These are phyloP conservation scores for Ogataea allantospora DNA, from an alignment of 805 yeast species.

Conservation along the genomic window DNA sequence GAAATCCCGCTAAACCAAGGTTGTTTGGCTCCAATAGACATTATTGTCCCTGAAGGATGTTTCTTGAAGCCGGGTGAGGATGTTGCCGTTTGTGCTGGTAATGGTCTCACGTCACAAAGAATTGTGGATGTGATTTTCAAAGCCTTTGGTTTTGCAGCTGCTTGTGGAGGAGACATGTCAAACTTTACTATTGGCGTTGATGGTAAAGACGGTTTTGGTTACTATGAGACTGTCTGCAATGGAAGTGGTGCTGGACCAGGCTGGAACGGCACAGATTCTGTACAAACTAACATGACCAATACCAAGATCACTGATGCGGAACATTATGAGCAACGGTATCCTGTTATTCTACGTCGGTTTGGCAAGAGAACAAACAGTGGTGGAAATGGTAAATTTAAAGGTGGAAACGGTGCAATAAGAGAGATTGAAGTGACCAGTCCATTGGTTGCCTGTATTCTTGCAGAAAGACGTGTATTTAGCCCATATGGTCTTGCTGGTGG, in stretches of 20 bases:
- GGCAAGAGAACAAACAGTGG: constrained; percentile 43
- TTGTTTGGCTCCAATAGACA: constrained; percentile 46
- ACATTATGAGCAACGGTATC: constrained; percentile 49
- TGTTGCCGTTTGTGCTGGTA: constrained; percentile 49
- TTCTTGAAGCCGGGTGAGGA: constrained; percentile 39
- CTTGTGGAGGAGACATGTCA: constrained; percentile 55
- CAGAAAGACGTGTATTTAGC: constrained; percentile 44
- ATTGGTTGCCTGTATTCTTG: constrained; percentile 29
- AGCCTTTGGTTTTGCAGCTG: constrained; percentile 54
- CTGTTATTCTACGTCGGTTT: constrained; percentile 45
- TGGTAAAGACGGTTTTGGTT: constrained; percentile 46
- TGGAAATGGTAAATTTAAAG: constrained; percentile 44
- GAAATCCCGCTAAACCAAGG: constrained; percentile 94
- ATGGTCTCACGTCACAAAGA: constrained; percentile 55
- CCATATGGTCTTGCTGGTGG: constrained; percentile 50
- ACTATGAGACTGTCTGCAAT: constrained; percentile 52
- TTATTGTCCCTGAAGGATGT: constrained; percentile 27
- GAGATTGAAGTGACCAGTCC: constrained; percentile 14
- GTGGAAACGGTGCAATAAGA: constrained; percentile 47
- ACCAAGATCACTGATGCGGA: constrained; percentile 55
- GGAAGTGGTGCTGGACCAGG: constrained; percentile 52
- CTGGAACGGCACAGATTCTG: constrained; percentile 46
- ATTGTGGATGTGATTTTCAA: constrained; percentile 50
- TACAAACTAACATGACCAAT: constrained; percentile 54
- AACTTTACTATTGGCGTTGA: constrained; percentile 51